Conservation (phyloP, 1,284 basidiomycete species). For the Rhodotorula sp. region DNA sequence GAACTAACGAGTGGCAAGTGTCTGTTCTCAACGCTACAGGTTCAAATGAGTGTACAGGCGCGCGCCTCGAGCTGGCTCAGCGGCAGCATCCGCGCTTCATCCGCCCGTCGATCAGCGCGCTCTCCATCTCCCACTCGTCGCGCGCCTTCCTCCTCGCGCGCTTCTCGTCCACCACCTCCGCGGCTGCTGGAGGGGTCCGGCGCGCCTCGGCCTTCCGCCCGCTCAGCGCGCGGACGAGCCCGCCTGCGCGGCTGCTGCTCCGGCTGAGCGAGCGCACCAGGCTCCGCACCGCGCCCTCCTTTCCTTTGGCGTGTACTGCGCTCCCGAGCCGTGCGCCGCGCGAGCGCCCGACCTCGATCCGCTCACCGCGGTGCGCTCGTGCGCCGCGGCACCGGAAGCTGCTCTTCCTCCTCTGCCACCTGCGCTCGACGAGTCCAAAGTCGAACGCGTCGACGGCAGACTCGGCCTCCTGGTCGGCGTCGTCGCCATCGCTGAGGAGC, state of each 20-base stretch:
- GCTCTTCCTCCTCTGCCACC: not conserved
- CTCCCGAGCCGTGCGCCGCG: not conserved
- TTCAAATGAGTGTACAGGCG: not conserved
- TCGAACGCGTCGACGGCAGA: not conserved
- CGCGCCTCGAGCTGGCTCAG: no score
- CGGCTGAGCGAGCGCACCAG: not conserved
- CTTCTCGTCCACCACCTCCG: not conserved
- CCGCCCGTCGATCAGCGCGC: constrained; percentile 4
- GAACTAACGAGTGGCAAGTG: not conserved
- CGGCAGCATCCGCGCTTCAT: not conserved
- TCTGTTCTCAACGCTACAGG: not conserved
- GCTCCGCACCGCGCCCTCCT: not conserved
- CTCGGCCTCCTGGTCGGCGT: not conserved
- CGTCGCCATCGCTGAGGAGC: not conserved
- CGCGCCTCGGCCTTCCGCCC: not conserved
- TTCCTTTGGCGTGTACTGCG: no score
- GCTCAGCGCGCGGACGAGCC: constrained; percentile 4
- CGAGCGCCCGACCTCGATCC: not conserved
- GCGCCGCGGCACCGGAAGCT: not conserved
- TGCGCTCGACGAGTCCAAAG: not conserved
- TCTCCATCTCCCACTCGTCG: constrained; percentile 18
- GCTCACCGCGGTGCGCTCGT: not conserved
- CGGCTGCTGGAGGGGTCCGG: no score
- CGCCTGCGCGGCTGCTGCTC: not conserved
- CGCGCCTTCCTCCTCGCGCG: constrained; percentile 13